Evolutionary conservation across 2,329 filamentous ascomycete species (phyloP).

Genomic region (Neonectria faginata): DNA sequence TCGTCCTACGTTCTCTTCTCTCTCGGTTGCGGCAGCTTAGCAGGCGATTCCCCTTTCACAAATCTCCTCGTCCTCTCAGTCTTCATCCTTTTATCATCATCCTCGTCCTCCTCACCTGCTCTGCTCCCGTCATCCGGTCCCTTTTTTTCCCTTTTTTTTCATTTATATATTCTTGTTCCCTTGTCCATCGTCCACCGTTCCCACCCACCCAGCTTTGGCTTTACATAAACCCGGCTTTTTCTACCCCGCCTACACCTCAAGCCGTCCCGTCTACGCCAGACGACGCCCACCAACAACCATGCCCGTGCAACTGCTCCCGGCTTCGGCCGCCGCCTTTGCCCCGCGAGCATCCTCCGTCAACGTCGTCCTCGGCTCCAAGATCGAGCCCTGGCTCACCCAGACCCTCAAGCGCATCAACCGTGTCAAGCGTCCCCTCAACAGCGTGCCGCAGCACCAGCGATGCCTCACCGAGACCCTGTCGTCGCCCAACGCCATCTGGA

Average conservation of each 20-base stretch:
- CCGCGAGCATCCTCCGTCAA: constrained; percentile 91
- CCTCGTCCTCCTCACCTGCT: constrained; percentile 35
- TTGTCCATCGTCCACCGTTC: constrained; percentile 45
- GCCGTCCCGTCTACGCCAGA: constrained; percentile 35
- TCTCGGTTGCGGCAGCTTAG: constrained; percentile 67
- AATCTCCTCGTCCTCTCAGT: background rate
- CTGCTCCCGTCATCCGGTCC: constrained; percentile 65
- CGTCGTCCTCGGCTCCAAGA: constrained; percentile 90
- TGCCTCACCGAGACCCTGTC: constrained; percentile 96
- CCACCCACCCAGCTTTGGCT: background rate
- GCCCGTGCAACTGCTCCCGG: constrained; percentile 93
- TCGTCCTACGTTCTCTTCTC: constrained; percentile 70
- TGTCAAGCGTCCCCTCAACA: constrained; percentile 97
- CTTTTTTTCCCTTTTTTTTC: constrained; percentile 56
- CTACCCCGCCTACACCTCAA: constrained; percentile 22
- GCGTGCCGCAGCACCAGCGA: constrained; percentile 92
- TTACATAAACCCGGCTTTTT: background rate
- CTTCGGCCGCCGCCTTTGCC: constrained; percentile 95
- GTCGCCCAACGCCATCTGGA: constrained; percentile 92
- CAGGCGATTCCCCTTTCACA: constrained; percentile 65
- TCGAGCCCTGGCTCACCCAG: constrained; percentile 96
- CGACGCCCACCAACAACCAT: constrained; percentile 61
- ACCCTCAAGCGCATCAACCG: constrained; percentile 97
- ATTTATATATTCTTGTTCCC: constrained; percentile 56
- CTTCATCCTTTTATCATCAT: background rate